Conservation (phyloP, 73 alveolate genomes). For the Paramecium biaurelia region DNA sequence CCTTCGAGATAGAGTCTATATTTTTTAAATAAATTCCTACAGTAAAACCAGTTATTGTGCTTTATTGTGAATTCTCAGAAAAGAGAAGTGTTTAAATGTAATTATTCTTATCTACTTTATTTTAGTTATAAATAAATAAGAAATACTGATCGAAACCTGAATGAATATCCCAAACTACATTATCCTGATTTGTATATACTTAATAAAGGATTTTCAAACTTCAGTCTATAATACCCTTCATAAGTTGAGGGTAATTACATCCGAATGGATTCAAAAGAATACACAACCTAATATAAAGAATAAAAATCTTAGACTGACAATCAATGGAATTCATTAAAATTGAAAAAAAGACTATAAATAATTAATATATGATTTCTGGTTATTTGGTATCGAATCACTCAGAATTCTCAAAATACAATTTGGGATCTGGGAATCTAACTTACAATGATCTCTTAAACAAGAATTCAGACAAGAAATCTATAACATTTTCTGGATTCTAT, state of each 20-base stretch:
- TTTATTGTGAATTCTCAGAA: neutral
- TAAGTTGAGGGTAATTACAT: neutral
- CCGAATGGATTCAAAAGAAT: neutral
- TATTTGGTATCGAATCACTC: neutral
- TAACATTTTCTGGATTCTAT: neutral
- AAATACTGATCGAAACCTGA: neutral
- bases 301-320: neutral
- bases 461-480: slow-evolving; percentile 29
- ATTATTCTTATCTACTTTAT: neutral
- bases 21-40: slow-evolving; percentile 3
- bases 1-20: neutral
- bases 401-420: slow-evolving; percentile 23
- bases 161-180: neutral
- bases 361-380: neutral
- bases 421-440: slow-evolving; percentile 46
- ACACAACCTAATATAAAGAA: neutral
- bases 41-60: neutral
- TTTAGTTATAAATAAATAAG: neutral
- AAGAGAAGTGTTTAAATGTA: neutral
- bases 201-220: neutral
- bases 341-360: neutral
- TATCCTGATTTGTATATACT: neutral
- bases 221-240: neutral
- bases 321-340: neutral
- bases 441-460: slow-evolving; percentile 32